phyloP scores from a whole-genome alignment of 257 asterid species.

The Gentiana macrophylla region DNA sequence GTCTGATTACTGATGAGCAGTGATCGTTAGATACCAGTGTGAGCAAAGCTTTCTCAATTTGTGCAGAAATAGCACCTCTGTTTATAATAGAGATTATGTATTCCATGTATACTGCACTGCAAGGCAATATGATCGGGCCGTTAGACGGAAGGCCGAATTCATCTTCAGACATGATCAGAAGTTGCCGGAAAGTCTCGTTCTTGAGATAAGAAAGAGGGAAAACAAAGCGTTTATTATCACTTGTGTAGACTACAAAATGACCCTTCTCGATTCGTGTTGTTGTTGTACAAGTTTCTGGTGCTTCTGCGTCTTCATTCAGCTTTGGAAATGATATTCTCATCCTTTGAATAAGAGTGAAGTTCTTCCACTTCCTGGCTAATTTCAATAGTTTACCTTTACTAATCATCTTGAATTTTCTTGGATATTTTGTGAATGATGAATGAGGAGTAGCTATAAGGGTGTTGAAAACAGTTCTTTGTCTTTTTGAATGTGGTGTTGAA shows the following conservation, averaged over 20 bases:
- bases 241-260: conserved; percentile 14
- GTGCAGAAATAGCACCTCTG: too few species aligned
- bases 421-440: too few species aligned
- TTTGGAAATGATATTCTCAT: conserved; percentile 11
- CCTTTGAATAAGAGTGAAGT: conserved; percentile 11
- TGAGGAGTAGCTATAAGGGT: too few species aligned
- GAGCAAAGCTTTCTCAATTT: too few species aligned
- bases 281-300: not conserved
- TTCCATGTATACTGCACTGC: conserved; percentile 11
- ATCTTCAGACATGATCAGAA: conserved; percentile 14
- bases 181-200: conserved; percentile 7
- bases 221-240: conserved; percentile 1
- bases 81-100: conserved; percentile 5
- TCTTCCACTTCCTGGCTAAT: conserved; percentile 13
- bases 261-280: conserved; percentile 7
- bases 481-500: too few species aligned
- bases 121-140: conserved; percentile 13
- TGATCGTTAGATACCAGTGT: too few species aligned
- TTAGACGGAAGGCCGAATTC: conserved; percentile 11
- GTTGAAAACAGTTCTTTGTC: too few species aligned
- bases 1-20: too few species aligned
- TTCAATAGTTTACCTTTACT: conserved; percentile 6
- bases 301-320: not conserved
- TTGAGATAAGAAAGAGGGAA: conserved; percentile 9
- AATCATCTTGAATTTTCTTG: conserved; percentile 2